These are phyloP conservation scores for Acanthamoeba healyi DNA, from an alignment of 208 protist genomes.

Conservation along the genomic window DNA sequence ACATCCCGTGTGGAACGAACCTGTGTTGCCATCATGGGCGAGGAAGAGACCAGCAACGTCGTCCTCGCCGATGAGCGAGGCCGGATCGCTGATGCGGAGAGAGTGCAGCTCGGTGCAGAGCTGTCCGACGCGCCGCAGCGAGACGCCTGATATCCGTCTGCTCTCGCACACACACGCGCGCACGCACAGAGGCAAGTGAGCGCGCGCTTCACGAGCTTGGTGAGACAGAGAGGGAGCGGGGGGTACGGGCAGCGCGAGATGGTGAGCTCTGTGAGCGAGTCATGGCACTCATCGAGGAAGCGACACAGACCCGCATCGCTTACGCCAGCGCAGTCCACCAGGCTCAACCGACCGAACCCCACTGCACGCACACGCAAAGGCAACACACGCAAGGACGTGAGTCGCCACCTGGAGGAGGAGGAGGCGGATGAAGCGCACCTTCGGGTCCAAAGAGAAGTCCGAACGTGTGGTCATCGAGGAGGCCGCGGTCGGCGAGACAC, in stretches of 20 bases:
- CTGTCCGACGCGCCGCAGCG: neutral
- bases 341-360: neutral
- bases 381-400: no score
- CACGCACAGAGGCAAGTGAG: neutral
- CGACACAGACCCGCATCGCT: neutral
- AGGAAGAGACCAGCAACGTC: neutral
- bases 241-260: neutral
- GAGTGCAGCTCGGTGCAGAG: neutral
- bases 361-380: neutral
- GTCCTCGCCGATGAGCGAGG: neutral
- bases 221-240: neutral
- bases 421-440: neutral
- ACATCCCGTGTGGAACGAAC: neutral
- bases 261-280: slow-evolving; percentile 37
- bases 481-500: neutral
- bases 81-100: neutral
- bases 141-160: neutral
- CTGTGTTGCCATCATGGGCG: neutral
- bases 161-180: no score
- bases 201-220: neutral
- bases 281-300: slow-evolving; percentile 28
- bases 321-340: neutral
- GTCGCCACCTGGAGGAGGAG: no score
- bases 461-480: slow-evolving; percentile 8
- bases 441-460: neutral